Base-by-base conservation (phyloP, 768 basidiomycete genomes). In the Atractiella rhizophila region DNA sequence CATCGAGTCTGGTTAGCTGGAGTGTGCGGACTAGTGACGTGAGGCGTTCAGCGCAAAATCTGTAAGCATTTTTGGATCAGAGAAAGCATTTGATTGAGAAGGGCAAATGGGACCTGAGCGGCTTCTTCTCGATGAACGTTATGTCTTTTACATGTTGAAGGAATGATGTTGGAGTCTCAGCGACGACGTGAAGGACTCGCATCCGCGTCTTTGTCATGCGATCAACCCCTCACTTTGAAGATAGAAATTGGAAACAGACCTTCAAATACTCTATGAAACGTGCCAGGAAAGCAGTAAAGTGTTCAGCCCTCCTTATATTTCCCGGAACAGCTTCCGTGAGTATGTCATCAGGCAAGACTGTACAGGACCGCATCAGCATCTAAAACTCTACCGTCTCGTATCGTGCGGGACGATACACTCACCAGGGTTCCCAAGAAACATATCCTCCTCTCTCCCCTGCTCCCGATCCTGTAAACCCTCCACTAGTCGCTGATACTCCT, bases 191-290 rank as follows among this genome's bases (percentile, higher is more conserved):
- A 21, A 94, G 63, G n/a, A 98, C 91, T 37, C 91, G 74, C 88
- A 96, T 96, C 40, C 91, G 70, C 15, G 88, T 96, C 86, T 94
- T 51, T 12, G 43, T 29, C 12, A 21, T 6, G 5, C 15, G 36
- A 20, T 5, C 19, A 38, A 31, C 8, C 26, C 20, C 12, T 18
- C 10, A 33, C 26, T 10, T 43, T 1, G 13, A 33, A 7, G 35
- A 39, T 12, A 29, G 13, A 19, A n/a, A 10, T 13, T 25, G 15
- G 10, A 32, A 4, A 44, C 57, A 32, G n/a, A 83, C 88, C 69
- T 96, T 98, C 39, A 98, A 68, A 59, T 98, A 98, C 61, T 98
- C 91, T 20, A 98, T 83, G 54, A 98, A 91, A 39, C 91, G 73
- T 59, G 88, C 94, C 46, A 98, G 61, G 62, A 98, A 98, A 0